Evolutionary conservation across 2,329 filamentous ascomycete species (phyloP).

Genomic region (Trichoderma sp.): DNA sequence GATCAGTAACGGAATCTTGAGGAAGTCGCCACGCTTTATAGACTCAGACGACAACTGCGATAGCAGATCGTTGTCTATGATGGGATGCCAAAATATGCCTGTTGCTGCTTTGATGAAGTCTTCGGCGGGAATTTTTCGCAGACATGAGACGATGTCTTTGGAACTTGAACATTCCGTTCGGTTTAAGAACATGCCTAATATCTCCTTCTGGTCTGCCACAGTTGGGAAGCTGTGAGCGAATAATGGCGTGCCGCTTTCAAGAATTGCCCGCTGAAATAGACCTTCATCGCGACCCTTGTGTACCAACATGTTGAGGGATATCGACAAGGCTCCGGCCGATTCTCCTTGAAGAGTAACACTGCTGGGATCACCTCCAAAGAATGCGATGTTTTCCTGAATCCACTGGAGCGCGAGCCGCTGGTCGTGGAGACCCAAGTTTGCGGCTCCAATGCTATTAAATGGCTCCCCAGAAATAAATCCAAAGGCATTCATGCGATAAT

Average conservation of each 20-base stretch:
- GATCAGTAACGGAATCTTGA: not conserved
- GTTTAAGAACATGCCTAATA: not conserved
- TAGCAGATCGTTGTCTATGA: not conserved
- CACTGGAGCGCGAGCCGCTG: not conserved
- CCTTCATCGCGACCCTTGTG: not conserved
- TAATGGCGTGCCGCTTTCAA: not conserved
- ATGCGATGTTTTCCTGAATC: not conserved
- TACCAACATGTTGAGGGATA: not conserved
- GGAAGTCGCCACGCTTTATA: not conserved
- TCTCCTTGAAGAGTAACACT: not conserved
- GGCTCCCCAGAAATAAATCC: not conserved
- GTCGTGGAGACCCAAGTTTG: not conserved
- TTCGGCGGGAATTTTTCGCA: not conserved
- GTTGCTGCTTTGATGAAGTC: not conserved
- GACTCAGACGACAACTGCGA: not conserved
- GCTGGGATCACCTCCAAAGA: not conserved
- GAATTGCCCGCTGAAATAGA: not conserved
- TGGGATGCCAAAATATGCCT: not conserved
- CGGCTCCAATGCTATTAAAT: not conserved
- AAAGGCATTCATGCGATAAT: not conserved
- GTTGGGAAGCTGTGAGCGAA: not conserved
- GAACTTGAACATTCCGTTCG: not conserved
- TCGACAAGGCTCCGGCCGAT: not conserved
- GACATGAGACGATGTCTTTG: not conserved
- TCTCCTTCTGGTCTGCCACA: not conserved